Conservation (phyloP, 768 basidiomycete genomes). For the Nidularia sp. region DNA sequence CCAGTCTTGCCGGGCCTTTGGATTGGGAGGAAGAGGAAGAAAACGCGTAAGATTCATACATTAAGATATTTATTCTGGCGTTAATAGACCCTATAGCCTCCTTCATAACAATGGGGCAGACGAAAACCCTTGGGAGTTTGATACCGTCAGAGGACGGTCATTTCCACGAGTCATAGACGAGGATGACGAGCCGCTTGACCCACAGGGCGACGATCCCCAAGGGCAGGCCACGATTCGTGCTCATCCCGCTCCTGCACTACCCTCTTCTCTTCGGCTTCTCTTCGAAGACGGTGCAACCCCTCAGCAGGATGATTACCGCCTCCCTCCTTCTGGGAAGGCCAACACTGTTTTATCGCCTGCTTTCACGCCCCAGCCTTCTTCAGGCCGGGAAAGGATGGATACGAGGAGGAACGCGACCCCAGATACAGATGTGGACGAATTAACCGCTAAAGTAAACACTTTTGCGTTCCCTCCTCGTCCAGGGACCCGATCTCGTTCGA, state of each 20-base stretch:
- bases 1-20: conserved; percentile 69
- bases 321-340: conserved; percentile 15
- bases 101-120: conserved; percentile 20
- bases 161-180: conserved; percentile 16
- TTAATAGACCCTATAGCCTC: conserved; percentile 8
- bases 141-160: conserved; percentile 51
- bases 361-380: not conserved
- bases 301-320: conserved; percentile 35
- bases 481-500: too few relatives aligned
- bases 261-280: conserved; percentile 72
- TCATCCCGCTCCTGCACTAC: conserved; percentile 46
- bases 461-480: not conserved
- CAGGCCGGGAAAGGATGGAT: not conserved
- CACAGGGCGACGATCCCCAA: conserved; percentile 13
- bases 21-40: conserved; percentile 73
- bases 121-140: conserved; percentile 68
- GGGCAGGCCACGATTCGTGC: conserved; percentile 48
- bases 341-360: not conserved
- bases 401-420: not conserved
- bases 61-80: not conserved
- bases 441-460: not conserved
- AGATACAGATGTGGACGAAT: not conserved
- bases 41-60: conserved; percentile 34
- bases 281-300: conserved; percentile 55
- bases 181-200: conserved; percentile 7